Base-by-base conservation (phyloP, 345 rosid genomes). In the Leavenworthia alabamica region DNA sequence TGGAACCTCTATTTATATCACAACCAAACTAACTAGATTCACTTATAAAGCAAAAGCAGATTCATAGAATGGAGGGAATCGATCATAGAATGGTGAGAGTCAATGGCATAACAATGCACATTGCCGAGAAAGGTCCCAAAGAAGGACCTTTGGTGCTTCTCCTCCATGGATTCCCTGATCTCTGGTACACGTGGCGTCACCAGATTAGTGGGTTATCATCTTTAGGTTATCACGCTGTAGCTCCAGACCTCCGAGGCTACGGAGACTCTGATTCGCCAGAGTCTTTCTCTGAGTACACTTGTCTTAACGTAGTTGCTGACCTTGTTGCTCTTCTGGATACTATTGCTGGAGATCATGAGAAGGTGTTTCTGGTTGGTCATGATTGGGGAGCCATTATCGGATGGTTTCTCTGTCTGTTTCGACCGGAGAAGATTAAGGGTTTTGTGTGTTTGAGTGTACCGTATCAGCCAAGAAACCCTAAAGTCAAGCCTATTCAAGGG, bases 161-260 rank as follows among this genome's bases (percentile, higher is more conserved):
- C 74, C 82, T 88, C 39, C 92, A 88, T 48, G 96, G 97, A 42
- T 90, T 84, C 73, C 95, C 97, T 17, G 92, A 88, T 24, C 78
- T 86, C 3, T 91, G 95, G 96, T 88, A 86, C 77, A 50, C 88
- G 3, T 88, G 92, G 96, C 82, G 95, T 73, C 95, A 83, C 80
- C 98, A 88, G 76, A 81, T 86, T 51, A 64, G 20, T 49, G 81
- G 57, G 9, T 54, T 84, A 29, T 78, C 86, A 66, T 72, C 91
- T 0, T 67, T 73, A 2, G 96, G 91, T 3, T 84, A 82, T 75
- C 80, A 41, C 1, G 74, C 92, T 7, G 72, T 88, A 17, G 96
- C 95, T 5, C 96, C 94, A 1, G 95, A 91, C 48, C 96, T 91
- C 32, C 77, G 92, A 2, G 92, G 96, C 46, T 88, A 70, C 23